Evolutionary conservation across 345 rosid genomes (phyloP).

Genomic region (Lepidium didymum): DNA sequence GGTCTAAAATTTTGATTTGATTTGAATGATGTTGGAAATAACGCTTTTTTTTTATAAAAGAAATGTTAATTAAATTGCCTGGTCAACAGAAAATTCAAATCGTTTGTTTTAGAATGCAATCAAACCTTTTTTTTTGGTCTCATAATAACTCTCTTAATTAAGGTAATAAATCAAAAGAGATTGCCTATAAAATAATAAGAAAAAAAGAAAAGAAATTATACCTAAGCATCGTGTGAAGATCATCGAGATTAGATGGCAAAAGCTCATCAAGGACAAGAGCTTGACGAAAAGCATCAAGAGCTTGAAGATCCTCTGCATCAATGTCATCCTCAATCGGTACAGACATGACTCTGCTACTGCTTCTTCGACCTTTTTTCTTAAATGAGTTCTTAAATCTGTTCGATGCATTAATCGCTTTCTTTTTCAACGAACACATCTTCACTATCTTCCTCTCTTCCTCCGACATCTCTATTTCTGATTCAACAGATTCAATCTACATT

Average conservation of each 20-base stretch:
- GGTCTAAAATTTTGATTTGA: neutral
- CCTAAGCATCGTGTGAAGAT: conserved; percentile 86
- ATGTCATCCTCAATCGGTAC: conserved; percentile 53
- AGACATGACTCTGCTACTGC: conserved; percentile 60
- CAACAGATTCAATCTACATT: neutral
- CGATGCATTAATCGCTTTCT: conserved; percentile 76
- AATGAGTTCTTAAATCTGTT: conserved; percentile 70
- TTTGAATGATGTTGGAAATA: neutral
- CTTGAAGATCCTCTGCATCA: conserved; percentile 69
- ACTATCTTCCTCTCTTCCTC: conserved; percentile 78
- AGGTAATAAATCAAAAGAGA: neutral
- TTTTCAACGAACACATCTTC: conserved; percentile 61
- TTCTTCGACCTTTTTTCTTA: conserved; percentile 52
- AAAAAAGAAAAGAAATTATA: neutral
- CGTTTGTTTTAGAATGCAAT: neutral
- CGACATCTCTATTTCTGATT: conserved; percentile 35
- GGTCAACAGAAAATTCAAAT: too few relatives aligned
- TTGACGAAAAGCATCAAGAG: conserved; percentile 86
- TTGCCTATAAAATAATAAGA: neutral
- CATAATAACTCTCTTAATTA: neutral
- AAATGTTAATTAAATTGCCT: neutral
- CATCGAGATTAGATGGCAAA: conserved; percentile 73
- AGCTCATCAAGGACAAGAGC: conserved; percentile 80
- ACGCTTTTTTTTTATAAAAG: neutral
- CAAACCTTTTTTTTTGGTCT: neutral